phyloP scores from a whole-genome alignment of 73 alveolate species.

The Paramecium tetraurelia region DNA sequence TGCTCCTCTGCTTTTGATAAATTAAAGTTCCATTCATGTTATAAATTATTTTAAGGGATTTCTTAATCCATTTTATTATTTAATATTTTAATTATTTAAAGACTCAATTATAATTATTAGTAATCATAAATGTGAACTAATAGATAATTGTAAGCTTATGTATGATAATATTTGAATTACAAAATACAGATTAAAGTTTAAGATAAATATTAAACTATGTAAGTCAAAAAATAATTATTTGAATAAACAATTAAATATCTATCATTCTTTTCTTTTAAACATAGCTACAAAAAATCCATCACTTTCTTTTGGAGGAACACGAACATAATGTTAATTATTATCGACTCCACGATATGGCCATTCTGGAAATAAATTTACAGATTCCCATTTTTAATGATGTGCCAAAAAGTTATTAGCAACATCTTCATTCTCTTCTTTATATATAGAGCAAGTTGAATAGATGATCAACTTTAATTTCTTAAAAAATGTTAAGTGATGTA shows the following conservation, averaged over 20 bases:
- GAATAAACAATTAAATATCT: not conserved
- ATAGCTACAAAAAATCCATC: slow-evolving; percentile 63
- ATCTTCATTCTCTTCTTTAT: slow-evolving; percentile 62
- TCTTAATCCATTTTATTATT: not conserved
- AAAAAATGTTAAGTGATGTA: slow-evolving; percentile 36
- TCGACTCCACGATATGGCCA: slow-evolving; percentile 51
- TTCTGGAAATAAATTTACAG: slow-evolving; percentile 27
- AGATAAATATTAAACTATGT: too few relatives aligned
- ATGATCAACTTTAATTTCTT: not conserved
- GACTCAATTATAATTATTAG: too few relatives aligned
- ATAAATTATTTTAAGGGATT: not conserved
- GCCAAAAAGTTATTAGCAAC: slow-evolving; percentile 24
- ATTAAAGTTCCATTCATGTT: not conserved
- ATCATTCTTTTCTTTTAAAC: slow-evolving; percentile 30
- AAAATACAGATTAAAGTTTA: too few relatives aligned
- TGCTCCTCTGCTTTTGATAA: not conserved
- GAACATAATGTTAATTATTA: slow-evolving; percentile 3
- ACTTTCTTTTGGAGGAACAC: slow-evolving; percentile 11
- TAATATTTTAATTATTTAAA: not conserved
- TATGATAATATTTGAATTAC: not conserved
- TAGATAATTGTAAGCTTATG: too few relatives aligned
- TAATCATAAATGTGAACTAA: too few relatives aligned
- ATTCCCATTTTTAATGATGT: not conserved
- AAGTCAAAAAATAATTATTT: too few relatives aligned
- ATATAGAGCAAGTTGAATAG: slow-evolving; percentile 59